A percentile compares a stretch with the other conserved stretches of the same genome.
These are phyloP conservation scores for Blastosporella zonata DNA, from an alignment of 1,284 basidiomycete genomes.

Conservation along the genomic window DNA sequence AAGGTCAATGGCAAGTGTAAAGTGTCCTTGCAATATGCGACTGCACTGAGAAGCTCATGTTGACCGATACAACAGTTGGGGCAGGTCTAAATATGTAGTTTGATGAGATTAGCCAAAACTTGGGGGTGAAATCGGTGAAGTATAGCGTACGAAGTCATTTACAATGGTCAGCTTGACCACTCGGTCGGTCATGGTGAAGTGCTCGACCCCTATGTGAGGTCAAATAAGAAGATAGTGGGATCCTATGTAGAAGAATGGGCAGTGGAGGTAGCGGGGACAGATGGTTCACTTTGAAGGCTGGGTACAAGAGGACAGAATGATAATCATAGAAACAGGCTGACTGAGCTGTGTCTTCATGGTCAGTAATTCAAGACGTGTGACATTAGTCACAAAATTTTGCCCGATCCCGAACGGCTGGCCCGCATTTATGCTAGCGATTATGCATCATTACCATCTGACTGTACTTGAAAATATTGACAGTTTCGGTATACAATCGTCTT, in stretches of 20 bases:
- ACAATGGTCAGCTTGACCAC: constrained; percentile 64
- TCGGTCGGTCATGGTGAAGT: constrained; percentile 38
- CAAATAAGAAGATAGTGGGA: neutral
- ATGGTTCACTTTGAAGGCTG: constrained; percentile 11
- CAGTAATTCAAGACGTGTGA: constrained; percentile 18
- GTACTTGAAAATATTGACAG: too few relatives aligned
- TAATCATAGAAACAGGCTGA: constrained; percentile 29
- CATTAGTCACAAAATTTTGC: constrained; percentile 17
- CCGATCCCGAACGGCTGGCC: constrained; percentile 3
- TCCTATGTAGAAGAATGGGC: neutral
- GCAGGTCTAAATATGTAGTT: constrained; percentile 47
- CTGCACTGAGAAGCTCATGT: constrained; percentile 68
- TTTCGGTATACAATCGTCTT: too few relatives aligned
- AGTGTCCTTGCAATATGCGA: constrained; percentile 55
- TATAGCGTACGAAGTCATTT: constrained; percentile 62
- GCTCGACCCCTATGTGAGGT: neutral
- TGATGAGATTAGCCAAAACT: constrained; percentile 11
- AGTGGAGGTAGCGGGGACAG: neutral
- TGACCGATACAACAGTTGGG: constrained; percentile 74
- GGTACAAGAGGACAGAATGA: constrained; percentile 17
- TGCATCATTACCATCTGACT: too few relatives aligned
- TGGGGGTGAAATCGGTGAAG: constrained; percentile 5
- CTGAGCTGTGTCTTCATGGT: constrained; percentile 23
- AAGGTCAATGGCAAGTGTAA: constrained; percentile 63
- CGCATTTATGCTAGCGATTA: too few relatives aligned